Evolutionary conservation across 1,139 yeast species (phyloP), one percentile per base, ranked within the genome.

Genomic region (Hemisphaericaspora xylanilytica): DNA sequence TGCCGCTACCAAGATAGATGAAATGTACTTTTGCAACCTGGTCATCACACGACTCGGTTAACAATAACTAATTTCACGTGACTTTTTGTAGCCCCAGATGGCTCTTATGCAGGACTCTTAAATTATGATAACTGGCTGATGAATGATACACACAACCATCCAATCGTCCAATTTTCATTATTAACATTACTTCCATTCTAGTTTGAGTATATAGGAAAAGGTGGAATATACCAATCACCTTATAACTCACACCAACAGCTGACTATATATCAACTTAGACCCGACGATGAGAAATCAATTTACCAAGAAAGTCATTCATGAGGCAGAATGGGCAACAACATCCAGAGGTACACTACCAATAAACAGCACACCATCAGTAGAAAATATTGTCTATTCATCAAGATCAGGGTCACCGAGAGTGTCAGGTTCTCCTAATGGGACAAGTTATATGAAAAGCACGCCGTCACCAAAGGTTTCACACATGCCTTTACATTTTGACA

Each of bases 251-350:
- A n/a, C n/a, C n/a, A n/a, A n/a, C n/a, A n/a, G n/a, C n/a, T n/a
- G n/a, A n/a, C n/a, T n/a, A n/a, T n/a, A n/a, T n/a, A n/a, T n/a
- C n/a, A n/a, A n/a, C n/a, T n/a, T n/a, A n/a, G n/a, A n/a, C n/a
- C n/a, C n/a, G n/a, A n/a, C n/a, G 22, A 32, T 32, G 34, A 13
- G 10, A 18, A 20, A 18, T 15, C 27, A 22, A 15, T 33, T 39
- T 12, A 36, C 32, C 9, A 30, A 30, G 14, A 34, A 32, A 24
- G 32, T 38, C 26, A 47, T 46, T 27, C 70, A 65, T 39, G 70
- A 65, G 43, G 67, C 67, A 5, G 70, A 64, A 39, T 61, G 53
- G 38, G 54, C 55, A 3, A 47, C 51, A 21, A 63, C 62, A 3
- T 45, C 52, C 8, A 50, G 65, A 13, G 48, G 46, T 13, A 46